A percentile compares a stretch with the other conserved stretches of the same genome.
Conservation (phyloP, 1,139 yeast species). For the Geotrichum siamense region DNA sequence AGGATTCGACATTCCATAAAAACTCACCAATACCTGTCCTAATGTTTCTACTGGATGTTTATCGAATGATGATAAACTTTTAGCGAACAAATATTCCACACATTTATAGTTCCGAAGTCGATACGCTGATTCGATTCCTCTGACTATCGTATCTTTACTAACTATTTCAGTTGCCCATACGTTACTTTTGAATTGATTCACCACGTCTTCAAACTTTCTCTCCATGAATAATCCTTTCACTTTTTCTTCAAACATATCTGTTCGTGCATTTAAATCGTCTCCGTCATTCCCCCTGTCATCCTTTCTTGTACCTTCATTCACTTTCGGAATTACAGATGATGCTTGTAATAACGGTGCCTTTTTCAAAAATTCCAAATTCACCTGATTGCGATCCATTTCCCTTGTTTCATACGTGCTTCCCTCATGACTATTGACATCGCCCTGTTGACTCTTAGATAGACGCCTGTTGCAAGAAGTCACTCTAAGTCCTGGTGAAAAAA, state of each 20-base stretch:
- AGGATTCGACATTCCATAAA: conserved; percentile 10
- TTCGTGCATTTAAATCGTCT: not conserved
- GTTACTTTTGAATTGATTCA: not conserved
- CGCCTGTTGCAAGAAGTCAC: no score
- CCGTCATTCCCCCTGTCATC: not conserved
- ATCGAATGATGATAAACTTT: conserved; percentile 2
- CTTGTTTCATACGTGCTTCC: not conserved
- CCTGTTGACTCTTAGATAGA: no score
- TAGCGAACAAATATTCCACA: conserved; percentile 8
- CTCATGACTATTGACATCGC: not conserved
- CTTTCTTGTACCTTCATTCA: no score
- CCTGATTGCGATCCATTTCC: not conserved
- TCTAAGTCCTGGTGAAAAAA: no score
- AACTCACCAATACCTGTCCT: conserved; percentile 8
- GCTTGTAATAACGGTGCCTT: not conserved
- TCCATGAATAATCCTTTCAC: not conserved
- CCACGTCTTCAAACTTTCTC: not conserved
- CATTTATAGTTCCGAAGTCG: conserved; percentile 2
- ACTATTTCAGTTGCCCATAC: not conserved
- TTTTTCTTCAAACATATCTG: not conserved
- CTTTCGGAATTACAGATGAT: not conserved
- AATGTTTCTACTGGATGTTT: conserved; percentile 5
- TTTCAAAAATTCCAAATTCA: conserved; percentile 3
- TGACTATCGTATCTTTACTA: not conserved
- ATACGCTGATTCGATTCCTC: conserved; percentile 7